These are phyloP conservation scores for Eragrostis tef DNA, from an alignment of 202 grass and related monocot species.

Conservation along the genomic window DNA sequence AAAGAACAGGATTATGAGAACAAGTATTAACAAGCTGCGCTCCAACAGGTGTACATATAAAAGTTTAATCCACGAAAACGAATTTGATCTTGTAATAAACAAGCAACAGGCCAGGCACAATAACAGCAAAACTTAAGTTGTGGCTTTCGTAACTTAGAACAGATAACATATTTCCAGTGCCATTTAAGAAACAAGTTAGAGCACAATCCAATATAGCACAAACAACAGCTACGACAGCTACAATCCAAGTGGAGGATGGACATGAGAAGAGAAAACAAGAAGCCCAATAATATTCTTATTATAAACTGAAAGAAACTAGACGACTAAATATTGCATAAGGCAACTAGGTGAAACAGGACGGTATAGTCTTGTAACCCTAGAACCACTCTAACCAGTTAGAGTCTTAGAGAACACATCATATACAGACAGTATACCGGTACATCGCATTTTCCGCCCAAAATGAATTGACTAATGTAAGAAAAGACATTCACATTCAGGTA, in stretches of 20 bases:
- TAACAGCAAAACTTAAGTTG: not conserved
- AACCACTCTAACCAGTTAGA: not conserved
- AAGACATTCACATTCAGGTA: not conserved
- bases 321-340: no score
- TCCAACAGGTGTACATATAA: not conserved
- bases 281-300: not conserved
- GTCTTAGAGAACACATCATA: constrained; percentile 15
- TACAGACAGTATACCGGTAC: not conserved
- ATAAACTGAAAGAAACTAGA: not conserved
- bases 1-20: not conserved
- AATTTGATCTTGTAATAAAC: not conserved
- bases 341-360: not conserved
- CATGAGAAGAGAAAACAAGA: not conserved
- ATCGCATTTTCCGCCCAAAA: not conserved
- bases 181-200: not conserved
- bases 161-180: not conserved
- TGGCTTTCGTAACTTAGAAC: not conserved
- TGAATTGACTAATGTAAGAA: not conserved
- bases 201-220: not conserved
- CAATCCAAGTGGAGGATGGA: not conserved
- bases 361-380: not conserved
- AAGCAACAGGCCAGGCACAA: not conserved
- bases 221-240: not conserved
- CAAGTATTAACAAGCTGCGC: not conserved
- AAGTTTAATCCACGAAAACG: not conserved